phyloP scores from a whole-genome alignment of 768 basidiomycete species.

The Austroboletus eburneus region DNA sequence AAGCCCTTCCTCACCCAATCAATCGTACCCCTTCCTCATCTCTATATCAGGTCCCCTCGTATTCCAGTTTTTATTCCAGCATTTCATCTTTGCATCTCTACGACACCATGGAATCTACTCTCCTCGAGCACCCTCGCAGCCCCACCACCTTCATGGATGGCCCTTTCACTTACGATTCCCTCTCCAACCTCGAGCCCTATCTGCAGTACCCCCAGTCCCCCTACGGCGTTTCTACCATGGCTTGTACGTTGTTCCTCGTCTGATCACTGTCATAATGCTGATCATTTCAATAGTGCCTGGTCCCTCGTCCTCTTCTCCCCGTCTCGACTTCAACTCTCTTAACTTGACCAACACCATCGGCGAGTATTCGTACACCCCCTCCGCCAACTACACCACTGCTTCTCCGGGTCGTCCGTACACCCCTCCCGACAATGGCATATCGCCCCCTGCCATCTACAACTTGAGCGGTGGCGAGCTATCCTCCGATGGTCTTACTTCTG shows the following conservation, averaged over 20 bases:
- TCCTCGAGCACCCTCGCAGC: constrained; percentile 49
- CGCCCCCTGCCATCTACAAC: constrained; percentile 69
- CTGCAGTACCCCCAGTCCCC: constrained; percentile 67
- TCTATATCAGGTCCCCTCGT: constrained; percentile 27
- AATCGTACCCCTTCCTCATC: neutral
- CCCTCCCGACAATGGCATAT: constrained; percentile 64
- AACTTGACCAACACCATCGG: constrained; percentile 52
- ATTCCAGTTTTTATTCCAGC: constrained; percentile 33
- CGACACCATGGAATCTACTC: constrained; percentile 44
- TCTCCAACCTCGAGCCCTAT: constrained; percentile 48
- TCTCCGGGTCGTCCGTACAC: constrained; percentile 62
- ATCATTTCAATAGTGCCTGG: constrained; percentile 43
- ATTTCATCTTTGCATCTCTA: constrained; percentile 35
- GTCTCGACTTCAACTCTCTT: constrained; percentile 59
- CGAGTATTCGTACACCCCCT: constrained; percentile 57
- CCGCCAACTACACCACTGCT: constrained; percentile 49
- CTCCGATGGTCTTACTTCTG: constrained; percentile 65
- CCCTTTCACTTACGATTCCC: constrained; percentile 43
- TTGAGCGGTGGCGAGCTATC: constrained; percentile 68
- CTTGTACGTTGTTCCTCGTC: constrained; percentile 44
- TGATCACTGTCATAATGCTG: neutral
- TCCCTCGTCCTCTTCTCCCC: constrained; percentile 49
- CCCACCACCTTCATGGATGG: constrained; percentile 49
- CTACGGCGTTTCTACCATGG: constrained; percentile 57
- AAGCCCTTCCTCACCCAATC: constrained; percentile 11